These are phyloP conservation scores for Paecilomyces formosus DNA, from an alignment of 2,329 filamentous ascomycete genomes.

Conservation along the genomic window DNA sequence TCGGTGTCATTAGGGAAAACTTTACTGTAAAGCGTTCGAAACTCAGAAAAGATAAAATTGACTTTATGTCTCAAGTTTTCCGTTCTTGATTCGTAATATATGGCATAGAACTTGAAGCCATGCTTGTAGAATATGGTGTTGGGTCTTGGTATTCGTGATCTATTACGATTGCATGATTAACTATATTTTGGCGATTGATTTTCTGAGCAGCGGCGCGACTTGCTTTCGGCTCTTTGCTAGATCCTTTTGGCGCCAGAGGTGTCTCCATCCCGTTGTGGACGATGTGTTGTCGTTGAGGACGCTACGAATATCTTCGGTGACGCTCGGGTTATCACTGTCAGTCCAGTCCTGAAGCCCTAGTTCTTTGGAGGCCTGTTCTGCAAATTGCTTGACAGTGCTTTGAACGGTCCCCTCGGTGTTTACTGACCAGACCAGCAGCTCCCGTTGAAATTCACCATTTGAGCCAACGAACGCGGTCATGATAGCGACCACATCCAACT, in stretches of 20 bases:
- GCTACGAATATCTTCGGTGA: constrained; percentile 11
- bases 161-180: neutral
- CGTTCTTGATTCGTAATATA: neutral
- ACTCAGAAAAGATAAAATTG: neutral
- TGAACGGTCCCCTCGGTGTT: constrained; percentile 18
- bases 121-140: too few relatives aligned
- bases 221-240: constrained; percentile 55
- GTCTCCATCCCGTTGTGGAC: constrained; percentile 29
- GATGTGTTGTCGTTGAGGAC: constrained; percentile 8
- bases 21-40: neutral
- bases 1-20: neutral
- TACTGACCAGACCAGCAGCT: constrained; percentile 46
- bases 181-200: constrained; percentile 28
- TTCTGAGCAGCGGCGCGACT: constrained; percentile 53
- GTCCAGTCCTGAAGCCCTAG: constrained; percentile 36
- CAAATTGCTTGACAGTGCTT: constrained; percentile 39
- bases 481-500: constrained; percentile 48
- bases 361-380: constrained; percentile 32
- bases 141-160: neutral
- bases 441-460: constrained; percentile 39
- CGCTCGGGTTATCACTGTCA: constrained; percentile 15
- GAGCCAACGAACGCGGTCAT: constrained; percentile 51
- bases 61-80: neutral
- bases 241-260: constrained; percentile 50
- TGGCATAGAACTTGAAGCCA: neutral